Base-by-base conservation (phyloP, 768 basidiomycete species). In the Floccularia luteovirens region DNA sequence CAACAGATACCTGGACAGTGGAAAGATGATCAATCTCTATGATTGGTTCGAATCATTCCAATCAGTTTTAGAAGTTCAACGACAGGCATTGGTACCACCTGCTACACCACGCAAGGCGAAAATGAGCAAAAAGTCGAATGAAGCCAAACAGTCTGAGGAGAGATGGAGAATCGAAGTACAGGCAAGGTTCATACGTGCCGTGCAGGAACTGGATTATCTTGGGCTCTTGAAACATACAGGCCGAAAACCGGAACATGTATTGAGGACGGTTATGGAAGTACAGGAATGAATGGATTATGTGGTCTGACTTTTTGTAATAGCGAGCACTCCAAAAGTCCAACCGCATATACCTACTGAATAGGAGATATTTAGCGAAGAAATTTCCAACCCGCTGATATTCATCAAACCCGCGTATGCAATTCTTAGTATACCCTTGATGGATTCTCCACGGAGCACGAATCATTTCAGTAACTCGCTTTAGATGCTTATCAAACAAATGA, bases 21-120 rank as follows among this genome's bases (percentile, higher is more conserved):
- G 85, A 32, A 80, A 72, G 60, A 74, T 84, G 75, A 77, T 91
- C 58, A 91, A 91, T 52, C 72, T 89, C 2, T 90, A 85, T 54
- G 90, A 92, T 57, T 90, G 88, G 90, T 90, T 79, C 51, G 79
- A 86, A 48, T 74, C 82, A 17, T 92, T 91, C 56, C 69, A 74
- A 23, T 57, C 67, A 16, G 81, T 75, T 23, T 58, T 90, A 39
- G 85, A 87, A 54, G 62, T 60, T 1, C 84, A 84, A 59, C 54
- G 60, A n/a, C 38, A 51, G 44, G 49, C 60, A 11, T 39, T 56
- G 39, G 35, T 44, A 24, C 39, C 14, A 17, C 24, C 48, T 20
- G 39, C 37, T 17, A 5, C 37, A 5, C 11, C 44, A 37, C 4
- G 22, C 22, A 14, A 34, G 17, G 17, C 8, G 19, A 22, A n/a